Base-by-base conservation (phyloP, 805 yeast species). In the Wickerhamiella kurtzmanii region DNA sequence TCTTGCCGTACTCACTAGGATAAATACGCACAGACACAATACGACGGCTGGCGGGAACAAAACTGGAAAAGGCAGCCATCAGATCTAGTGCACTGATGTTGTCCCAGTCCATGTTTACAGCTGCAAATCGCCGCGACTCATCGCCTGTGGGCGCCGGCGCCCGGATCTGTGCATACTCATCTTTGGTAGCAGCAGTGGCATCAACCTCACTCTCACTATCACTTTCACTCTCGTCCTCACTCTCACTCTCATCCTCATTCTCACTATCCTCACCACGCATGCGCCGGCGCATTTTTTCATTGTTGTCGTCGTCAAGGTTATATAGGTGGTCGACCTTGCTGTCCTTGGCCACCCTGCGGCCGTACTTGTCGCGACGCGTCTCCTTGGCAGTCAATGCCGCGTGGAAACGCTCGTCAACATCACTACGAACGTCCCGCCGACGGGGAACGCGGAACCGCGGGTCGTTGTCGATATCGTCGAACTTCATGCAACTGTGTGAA, bases 71-170 rank as follows among this genome's bases (percentile, higher is more conserved):
- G 0, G 97, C 81, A 3, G 94, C 94, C 81, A 84, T 76, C 52
- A 89, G 67, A 61, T 92, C 97, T 3, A 76, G 76, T 0, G 97
- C 82, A 41, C 77, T 74, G n/a, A 92, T 73, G 59, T 92, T 83
- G 57, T 92, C 98, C 98, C 98, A 92, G 61, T 92, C 98, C 74
- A 92, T 70, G 59, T 92, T 92, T 25, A 92, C 97, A 1, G 81
- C 95, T 0, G 98, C 98, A 58, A 92, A 70, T 4, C 83, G 69
- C 32, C 67, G 68, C 1, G 94, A 72, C 25, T 95, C 94, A 2
- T 89, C 96, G 41, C 95, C 94, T 44, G 78, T 80, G 43, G 83
- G 87, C 45, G 75, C 73, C 2, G 50, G 37, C 11, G 44, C 42
- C 3, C 53, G 28, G 8, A 52, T 50, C 22, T 69, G 72, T 11